These are phyloP conservation scores for Hamigera avellanea DNA, from an alignment of 495 filamentous ascomycete genomes.

Conservation along the genomic window DNA sequence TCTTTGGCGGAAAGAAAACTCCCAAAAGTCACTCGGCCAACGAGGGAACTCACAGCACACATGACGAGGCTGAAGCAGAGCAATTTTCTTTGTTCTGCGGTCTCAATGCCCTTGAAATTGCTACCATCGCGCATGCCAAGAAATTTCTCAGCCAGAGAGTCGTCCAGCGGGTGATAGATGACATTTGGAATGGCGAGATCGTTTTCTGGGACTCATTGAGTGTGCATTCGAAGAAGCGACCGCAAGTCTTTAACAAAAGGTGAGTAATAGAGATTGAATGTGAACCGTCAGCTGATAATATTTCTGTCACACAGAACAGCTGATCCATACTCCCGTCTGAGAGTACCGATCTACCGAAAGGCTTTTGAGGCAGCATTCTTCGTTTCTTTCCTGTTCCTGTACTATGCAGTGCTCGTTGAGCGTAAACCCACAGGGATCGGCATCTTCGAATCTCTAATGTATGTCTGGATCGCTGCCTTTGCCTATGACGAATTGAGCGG, in stretches of 20 bases:
- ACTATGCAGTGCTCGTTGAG: constrained; percentile 72
- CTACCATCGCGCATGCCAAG: constrained; percentile 79
- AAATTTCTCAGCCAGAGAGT: constrained; percentile 77
- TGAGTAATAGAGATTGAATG: constrained; percentile 8
- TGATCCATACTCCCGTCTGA: constrained; percentile 73
- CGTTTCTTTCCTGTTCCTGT: constrained; percentile 63
- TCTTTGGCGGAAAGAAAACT: constrained; percentile 10
- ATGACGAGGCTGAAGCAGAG: constrained; percentile 25
- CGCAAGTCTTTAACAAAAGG: constrained; percentile 67
- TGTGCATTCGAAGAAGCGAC: constrained; percentile 65
- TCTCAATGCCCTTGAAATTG: constrained; percentile 83
- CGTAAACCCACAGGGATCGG: constrained; percentile 38
- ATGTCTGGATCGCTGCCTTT: constrained; percentile 72
- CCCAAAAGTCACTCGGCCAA: constrained; percentile 5
- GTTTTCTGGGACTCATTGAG: constrained; percentile 83
- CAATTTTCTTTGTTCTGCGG: constrained; percentile 58
- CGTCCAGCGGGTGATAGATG: constrained; percentile 78
- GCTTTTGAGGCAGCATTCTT: constrained; percentile 85
- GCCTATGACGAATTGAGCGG: constrained; percentile 78
- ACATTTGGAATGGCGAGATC: constrained; percentile 86
- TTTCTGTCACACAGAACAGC: constrained; percentile 36
- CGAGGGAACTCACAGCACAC: constrained; percentile 3
- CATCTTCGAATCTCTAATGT: constrained; percentile 39
- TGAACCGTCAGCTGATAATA: neutral
- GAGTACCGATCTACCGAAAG: constrained; percentile 89